Percentiles rank a stretch among this genome's conserved stretches.
Conservation (phyloP, 1,284 basidiomycete species). For the Wolfiporia cocos region DNA sequence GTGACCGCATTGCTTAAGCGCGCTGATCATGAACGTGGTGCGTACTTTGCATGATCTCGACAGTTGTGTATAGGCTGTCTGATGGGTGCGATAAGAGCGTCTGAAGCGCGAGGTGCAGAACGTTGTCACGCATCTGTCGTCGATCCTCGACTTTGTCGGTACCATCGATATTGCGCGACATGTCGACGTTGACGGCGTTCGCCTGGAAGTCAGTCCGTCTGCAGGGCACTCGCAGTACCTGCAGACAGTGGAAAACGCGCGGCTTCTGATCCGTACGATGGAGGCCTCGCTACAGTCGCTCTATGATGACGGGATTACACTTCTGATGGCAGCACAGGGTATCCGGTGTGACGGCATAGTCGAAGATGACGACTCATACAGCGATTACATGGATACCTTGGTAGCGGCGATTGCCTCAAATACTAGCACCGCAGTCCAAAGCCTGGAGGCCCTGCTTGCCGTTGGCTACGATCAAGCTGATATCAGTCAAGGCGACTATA, state of each 20-base stretch:
- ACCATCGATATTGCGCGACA: conserved; percentile 72
- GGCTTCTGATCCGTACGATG: conserved; percentile 58
- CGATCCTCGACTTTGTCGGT: conserved; percentile 50
- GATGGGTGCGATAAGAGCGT: conserved; percentile 15
- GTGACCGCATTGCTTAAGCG: conserved; percentile 10
- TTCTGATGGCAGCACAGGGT: conserved; percentile 50
- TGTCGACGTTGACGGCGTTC: conserved; percentile 72
- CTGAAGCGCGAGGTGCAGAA: conserved; percentile 32
- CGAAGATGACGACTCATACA: conserved; percentile 23
- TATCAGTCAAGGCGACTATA: conserved; percentile 61
- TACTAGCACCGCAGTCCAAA: conserved; percentile 47
- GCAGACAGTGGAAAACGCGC: conserved; percentile 59
- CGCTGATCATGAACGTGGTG: conserved; percentile 9
- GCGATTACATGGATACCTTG: conserved; percentile 43
- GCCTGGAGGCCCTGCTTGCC: conserved; percentile 51
- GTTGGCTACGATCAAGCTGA: conserved; percentile 68
- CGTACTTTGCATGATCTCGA: background rate
- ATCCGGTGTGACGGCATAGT: too few species aligned
- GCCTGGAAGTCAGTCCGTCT: conserved; percentile 35
- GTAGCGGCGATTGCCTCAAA: conserved; percentile 47
- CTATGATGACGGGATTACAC: conserved; percentile 59
- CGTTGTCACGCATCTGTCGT: conserved; percentile 45
- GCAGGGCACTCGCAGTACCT: conserved; percentile 44
- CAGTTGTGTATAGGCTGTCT: background rate
- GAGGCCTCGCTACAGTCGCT: conserved; percentile 64